Conservation (phyloP, 768 basidiomycete genomes). For the Suillus decipiens region DNA sequence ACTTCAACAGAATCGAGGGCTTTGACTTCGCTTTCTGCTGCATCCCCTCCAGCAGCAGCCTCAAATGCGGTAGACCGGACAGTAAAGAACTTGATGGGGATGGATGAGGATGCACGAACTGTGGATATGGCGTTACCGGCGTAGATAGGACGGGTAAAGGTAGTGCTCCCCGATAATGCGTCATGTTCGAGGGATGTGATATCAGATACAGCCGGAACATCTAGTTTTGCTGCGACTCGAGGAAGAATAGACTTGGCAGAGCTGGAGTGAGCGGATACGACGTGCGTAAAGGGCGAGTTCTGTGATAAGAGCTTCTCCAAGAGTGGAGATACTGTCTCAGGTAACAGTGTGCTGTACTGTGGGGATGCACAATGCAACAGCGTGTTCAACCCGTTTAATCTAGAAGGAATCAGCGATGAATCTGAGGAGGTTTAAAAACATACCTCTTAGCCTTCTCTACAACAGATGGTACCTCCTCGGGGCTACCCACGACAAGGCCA, state of each 20-base stretch:
- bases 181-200: conserved; percentile 70
- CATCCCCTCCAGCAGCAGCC: conserved; percentile 53
- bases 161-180: conserved; percentile 66
- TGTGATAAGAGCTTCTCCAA: conserved; percentile 72
- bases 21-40: conserved; percentile 58
- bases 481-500: conserved; percentile 63
- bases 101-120: conserved; percentile 73
- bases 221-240: conserved; percentile 86
- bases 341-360: conserved; percentile 55
- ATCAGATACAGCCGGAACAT: conserved; percentile 85
- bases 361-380: conserved; percentile 72
- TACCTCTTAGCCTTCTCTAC: conserved; percentile 85
- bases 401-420: conserved; percentile 27
- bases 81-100: conserved; percentile 92
- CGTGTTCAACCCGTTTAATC: conserved; percentile 66
- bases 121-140: conserved; percentile 97
- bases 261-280: conserved; percentile 91
- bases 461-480: conserved; percentile 64
- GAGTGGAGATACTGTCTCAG: conserved; percentile 66
- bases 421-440: conserved; percentile 13
- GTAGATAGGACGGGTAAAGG: conserved; percentile 93
- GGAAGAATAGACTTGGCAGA: conserved; percentile 92
- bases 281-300: conserved; percentile 76
- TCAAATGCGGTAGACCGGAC: conserved; percentile 91
- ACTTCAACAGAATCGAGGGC: conserved; percentile 66